Conservation (phyloP, 306 rosid species). For the Lathyrus aphaca region DNA sequence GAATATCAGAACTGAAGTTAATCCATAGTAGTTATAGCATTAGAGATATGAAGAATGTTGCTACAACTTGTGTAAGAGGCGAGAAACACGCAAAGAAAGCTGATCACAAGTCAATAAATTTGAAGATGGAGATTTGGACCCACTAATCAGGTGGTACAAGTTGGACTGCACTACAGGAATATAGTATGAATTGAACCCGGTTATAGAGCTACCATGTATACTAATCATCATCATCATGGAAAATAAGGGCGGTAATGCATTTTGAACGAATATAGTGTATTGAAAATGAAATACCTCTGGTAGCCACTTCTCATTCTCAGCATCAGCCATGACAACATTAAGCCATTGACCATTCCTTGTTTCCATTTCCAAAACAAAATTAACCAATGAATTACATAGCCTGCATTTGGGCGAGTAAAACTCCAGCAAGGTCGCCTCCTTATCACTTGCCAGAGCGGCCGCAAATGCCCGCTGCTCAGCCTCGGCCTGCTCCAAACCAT, state of each 20-base stretch:
- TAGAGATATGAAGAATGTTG: too few relatives aligned
- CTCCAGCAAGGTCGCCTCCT: constrained; percentile 77
- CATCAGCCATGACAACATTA: constrained; percentile 85
- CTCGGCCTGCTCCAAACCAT: constrained; percentile 60
- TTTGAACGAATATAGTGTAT: constrained; percentile 12
- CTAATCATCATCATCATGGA: not conserved
- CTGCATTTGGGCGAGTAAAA: constrained; percentile 89
- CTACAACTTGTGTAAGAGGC: not conserved
- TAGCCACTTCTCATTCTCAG: constrained; percentile 87
- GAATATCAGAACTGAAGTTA: too few relatives aligned
- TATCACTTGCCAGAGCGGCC: constrained; percentile 69
- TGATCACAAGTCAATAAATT: not conserved
- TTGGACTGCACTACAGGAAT: not conserved
- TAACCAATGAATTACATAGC: constrained; percentile 73
- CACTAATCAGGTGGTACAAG: not conserved
- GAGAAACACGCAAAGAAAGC: not conserved
- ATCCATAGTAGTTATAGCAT: too few relatives aligned
- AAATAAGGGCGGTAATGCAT: not conserved
- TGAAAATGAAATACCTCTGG: constrained; percentile 53
- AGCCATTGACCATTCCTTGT: constrained; percentile 75
- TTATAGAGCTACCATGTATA: constrained; percentile 7
- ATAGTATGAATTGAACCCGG: not conserved
- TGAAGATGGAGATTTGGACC: not conserved
- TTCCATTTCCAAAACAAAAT: constrained; percentile 66
- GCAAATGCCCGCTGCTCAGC: constrained; percentile 88